Evolutionary conservation across 805 yeast species (phyloP).

Genomic region (Ogataea allantospora): DNA sequence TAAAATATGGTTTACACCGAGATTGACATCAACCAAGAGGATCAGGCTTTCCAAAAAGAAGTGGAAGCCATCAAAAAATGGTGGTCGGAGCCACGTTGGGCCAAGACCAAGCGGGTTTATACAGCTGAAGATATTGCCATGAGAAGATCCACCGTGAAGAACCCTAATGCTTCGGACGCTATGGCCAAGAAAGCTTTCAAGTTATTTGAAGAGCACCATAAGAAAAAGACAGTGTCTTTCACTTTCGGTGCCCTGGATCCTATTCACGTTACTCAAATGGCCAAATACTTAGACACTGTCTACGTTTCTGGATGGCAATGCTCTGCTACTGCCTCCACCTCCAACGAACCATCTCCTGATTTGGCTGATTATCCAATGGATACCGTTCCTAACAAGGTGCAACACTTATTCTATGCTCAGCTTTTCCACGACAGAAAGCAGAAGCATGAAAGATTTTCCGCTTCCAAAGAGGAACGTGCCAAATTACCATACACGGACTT

Average conservation of each 20-base stretch:
- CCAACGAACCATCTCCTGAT: conserved; percentile 98
- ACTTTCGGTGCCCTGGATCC: conserved; percentile 97
- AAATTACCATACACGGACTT: conserved; percentile 78
- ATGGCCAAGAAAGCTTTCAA: conserved; percentile 82
- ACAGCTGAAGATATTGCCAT: conserved; percentile 84
- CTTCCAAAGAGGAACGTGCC: conserved; percentile 63
- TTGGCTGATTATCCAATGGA: conserved; percentile 98
- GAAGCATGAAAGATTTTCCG: conserved; percentile 71
- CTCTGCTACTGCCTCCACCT: conserved; percentile 94
- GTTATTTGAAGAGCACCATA: conserved; percentile 69
- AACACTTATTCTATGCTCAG: conserved; percentile 95
- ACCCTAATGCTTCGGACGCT: conserved; percentile 69
- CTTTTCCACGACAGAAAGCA: conserved; percentile 96
- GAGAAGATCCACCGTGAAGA: conserved; percentile 79
- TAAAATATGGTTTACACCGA: conserved; percentile 50
- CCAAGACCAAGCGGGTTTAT: conserved; percentile 81
- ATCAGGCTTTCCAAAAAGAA: conserved; percentile 61
- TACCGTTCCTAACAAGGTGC: conserved; percentile 97
- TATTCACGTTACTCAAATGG: conserved; percentile 94
- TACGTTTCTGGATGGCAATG: conserved; percentile 99
- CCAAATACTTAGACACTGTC: conserved; percentile 86
- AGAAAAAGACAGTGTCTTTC: conserved; percentile 70
- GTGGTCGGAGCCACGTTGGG: conserved; percentile 96
- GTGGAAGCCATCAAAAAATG: conserved; percentile 74
- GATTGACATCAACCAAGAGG: conserved; percentile 61